A percentile compares a stretch with the other conserved stretches of the same genome.
These are phyloP conservation scores for Daldinia caldariorum DNA, from an alignment of 495 filamentous ascomycete species.

Conservation along the genomic window DNA sequence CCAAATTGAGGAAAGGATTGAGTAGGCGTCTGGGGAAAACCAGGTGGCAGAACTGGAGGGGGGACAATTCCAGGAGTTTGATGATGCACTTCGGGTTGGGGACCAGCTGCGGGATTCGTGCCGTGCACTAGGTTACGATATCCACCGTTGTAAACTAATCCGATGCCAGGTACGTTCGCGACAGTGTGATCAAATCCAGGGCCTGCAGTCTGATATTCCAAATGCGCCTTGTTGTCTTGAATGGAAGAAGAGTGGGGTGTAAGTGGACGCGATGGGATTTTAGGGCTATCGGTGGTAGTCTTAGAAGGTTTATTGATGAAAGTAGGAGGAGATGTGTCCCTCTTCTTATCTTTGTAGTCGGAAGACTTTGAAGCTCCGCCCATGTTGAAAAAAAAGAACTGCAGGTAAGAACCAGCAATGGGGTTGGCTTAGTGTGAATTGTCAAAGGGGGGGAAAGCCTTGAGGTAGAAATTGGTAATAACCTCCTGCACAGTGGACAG, in stretches of 20 bases:
- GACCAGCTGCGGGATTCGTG: constrained; percentile 23
- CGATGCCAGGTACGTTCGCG: constrained; percentile 40
- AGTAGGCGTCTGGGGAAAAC: constrained; percentile 21
- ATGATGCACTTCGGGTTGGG: constrained; percentile 17
- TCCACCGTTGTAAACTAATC: constrained; percentile 27
- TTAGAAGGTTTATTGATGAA: not conserved
- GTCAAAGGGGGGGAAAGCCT: constrained; percentile 1
- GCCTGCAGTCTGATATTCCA: constrained; percentile 20
- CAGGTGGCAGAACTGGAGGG: constrained; percentile 24
- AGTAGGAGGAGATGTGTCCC: constrained; percentile 5
- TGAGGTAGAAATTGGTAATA: constrained; percentile 21
- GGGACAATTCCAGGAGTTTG: constrained; percentile 16
- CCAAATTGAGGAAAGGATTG: constrained; percentile 11
- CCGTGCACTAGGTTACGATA: constrained; percentile 15
- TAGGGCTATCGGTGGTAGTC: constrained; percentile 1
- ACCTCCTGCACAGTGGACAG: constrained; percentile 4
- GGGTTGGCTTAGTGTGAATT: not conserved
- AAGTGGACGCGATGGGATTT: constrained; percentile 13
- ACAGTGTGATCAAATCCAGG: constrained; percentile 40
- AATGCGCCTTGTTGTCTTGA: not conserved
- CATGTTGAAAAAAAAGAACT: constrained; percentile 3
- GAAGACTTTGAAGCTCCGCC: not conserved
- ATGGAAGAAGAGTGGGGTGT: not conserved
- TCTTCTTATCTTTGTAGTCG: constrained; percentile 5
- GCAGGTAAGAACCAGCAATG: not conserved